Percentiles rank a stretch among this genome's conserved stretches.
These are phyloP conservation scores for Neurospora tetraspora DNA, from an alignment of 495 filamentous ascomycete species.

Conservation along the genomic window DNA sequence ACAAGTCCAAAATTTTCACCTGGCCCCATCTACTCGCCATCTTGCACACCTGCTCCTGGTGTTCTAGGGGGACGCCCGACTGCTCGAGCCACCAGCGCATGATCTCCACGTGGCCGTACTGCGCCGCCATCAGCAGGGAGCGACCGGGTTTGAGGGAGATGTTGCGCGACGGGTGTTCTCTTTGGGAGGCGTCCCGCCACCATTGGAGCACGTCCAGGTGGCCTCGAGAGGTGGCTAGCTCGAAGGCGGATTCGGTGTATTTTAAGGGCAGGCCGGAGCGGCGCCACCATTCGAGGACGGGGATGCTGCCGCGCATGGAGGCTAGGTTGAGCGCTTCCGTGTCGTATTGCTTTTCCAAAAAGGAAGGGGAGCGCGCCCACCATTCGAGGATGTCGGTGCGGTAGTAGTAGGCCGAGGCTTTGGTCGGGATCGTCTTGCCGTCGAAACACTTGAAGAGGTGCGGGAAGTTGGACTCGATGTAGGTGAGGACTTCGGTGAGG, in stretches of 20 bases:
- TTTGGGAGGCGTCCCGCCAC: conserved; percentile 62
- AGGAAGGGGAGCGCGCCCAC: conserved; percentile 61
- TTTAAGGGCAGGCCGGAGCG: conserved; percentile 67
- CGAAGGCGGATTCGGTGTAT: conserved; percentile 77
- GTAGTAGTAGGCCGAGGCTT: conserved; percentile 78
- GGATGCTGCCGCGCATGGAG: conserved; percentile 68
- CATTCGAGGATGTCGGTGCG: conserved; percentile 76
- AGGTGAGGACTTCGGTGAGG: conserved; percentile 64
- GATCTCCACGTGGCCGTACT: conserved; percentile 59
- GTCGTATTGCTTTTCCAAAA: conserved; percentile 64
- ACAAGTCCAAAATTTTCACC: conserved; percentile 71
- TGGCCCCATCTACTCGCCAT: conserved; percentile 81
- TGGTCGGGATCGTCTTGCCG: conserved; percentile 71
- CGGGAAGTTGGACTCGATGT: conserved; percentile 66
- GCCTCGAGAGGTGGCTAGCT: conserved; percentile 73
- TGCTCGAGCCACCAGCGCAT: conserved; percentile 71
- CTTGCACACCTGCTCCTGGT: conserved; percentile 68
- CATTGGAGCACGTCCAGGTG: conserved; percentile 78
- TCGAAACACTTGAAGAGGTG: conserved; percentile 78
- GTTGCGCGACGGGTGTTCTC: conserved; percentile 16
- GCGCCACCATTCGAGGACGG: conserved; percentile 88
- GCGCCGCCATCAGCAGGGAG: conserved; percentile 68
- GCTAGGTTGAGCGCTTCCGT: conserved; percentile 80
- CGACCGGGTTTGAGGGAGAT: conserved; percentile 63
- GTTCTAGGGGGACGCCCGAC: conserved; percentile 60